A percentile compares a stretch with the other conserved stretches of the same genome.
Evolutionary conservation across 1,284 basidiomycete species (phyloP).

Genomic region (Marasmius fiardii): DNA sequence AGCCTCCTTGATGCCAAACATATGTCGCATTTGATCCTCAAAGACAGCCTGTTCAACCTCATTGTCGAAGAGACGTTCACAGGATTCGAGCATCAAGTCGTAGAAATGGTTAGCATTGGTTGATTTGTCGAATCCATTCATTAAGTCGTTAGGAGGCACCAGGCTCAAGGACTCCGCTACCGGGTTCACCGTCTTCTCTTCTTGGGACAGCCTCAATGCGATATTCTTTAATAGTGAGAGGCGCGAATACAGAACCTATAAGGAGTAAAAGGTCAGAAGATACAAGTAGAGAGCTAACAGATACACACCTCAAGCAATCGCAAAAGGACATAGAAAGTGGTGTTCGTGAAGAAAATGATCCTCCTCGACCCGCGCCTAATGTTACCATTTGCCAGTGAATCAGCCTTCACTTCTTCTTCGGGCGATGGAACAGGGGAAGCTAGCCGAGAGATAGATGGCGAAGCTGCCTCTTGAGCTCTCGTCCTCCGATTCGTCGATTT

Average conservation of each 20-base stretch:
- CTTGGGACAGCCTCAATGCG: slow-evolving; percentile 45
- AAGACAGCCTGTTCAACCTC: slow-evolving; percentile 86
- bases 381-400: slow-evolving; percentile 3
- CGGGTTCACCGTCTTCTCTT: slow-evolving; percentile 25
- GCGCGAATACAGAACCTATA: slow-evolving; percentile 84
- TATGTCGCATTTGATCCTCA: slow-evolving; percentile 87
- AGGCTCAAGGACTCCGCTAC: slow-evolving; percentile 33
- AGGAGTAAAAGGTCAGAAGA: slow-evolving; percentile 7
- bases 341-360: slow-evolving; percentile 86
- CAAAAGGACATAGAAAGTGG: slow-evolving; percentile 82
- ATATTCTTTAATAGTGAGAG: slow-evolving; percentile 76
- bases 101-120: slow-evolving; percentile 65
- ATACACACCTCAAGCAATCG: slow-evolving; percentile 77
- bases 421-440: slow-evolving; percentile 48
- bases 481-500: slow-evolving; percentile 63
- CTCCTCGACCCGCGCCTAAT: slow-evolving; percentile 33
- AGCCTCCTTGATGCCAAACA: slow-evolving; percentile 83
- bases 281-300: not conserved
- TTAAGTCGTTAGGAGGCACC: slow-evolving; percentile 17
- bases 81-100: slow-evolving; percentile 79
- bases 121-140: slow-evolving; percentile 18
- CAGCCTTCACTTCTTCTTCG: slow-evolving; percentile 38
- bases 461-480: slow-evolving; percentile 39
- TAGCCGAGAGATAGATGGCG: slow-evolving; percentile 44
- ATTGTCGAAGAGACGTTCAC: slow-evolving; percentile 90